These are phyloP conservation scores for Aspergillus wentii DNA, from an alignment of 495 filamentous ascomycete species.

Conservation along the genomic window DNA sequence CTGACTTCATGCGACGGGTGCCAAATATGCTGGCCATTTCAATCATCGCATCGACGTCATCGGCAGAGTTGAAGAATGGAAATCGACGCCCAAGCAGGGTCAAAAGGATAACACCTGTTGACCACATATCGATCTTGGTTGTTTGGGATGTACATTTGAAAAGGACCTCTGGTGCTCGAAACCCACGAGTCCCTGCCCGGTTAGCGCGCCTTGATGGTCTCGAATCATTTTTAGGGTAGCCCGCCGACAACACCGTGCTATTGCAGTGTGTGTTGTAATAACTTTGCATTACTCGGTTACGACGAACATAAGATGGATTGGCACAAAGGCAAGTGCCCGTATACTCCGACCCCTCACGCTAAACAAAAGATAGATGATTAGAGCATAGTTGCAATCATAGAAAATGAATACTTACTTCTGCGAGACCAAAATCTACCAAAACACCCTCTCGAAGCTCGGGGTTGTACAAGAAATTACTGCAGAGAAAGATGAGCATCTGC, in stretches of 20 bases:
- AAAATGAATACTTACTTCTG: conserved; percentile 50
- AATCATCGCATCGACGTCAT: conserved; percentile 95
- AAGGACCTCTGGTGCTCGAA: conserved; percentile 92
- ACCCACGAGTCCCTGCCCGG: conserved; percentile 91
- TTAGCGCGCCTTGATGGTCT: conserved; percentile 88
- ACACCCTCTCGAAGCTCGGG: conserved; percentile 75
- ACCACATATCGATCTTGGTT: conserved; percentile 97
- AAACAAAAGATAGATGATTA: conserved; percentile 1
- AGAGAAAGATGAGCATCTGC: conserved; percentile 9
- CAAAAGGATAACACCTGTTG: conserved; percentile 86
- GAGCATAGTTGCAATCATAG: conserved; percentile 1
- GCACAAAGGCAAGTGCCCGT: conserved; percentile 37
- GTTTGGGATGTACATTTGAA: conserved; percentile 97
- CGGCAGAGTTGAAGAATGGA: conserved; percentile 95
- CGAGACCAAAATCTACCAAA: conserved; percentile 92
- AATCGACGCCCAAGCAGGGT: conserved; percentile 88
- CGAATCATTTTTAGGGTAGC: conserved; percentile 81
- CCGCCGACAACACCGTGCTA: conserved; percentile 45
- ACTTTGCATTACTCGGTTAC: conserved; percentile 32
- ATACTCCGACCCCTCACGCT: conserved; percentile 42
- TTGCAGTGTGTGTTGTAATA: conserved; percentile 39
- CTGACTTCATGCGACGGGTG: conserved; percentile 70
- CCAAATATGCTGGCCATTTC: conserved; percentile 96
- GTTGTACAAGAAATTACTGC: conserved; percentile 90
- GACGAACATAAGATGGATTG: conserved; percentile 31